A percentile compares a stretch with the other conserved stretches of the same genome.
These are phyloP conservation scores for Alternaria novae-zelandiae DNA, from an alignment of 2,329 filamentous ascomycete genomes.

Conservation along the genomic window DNA sequence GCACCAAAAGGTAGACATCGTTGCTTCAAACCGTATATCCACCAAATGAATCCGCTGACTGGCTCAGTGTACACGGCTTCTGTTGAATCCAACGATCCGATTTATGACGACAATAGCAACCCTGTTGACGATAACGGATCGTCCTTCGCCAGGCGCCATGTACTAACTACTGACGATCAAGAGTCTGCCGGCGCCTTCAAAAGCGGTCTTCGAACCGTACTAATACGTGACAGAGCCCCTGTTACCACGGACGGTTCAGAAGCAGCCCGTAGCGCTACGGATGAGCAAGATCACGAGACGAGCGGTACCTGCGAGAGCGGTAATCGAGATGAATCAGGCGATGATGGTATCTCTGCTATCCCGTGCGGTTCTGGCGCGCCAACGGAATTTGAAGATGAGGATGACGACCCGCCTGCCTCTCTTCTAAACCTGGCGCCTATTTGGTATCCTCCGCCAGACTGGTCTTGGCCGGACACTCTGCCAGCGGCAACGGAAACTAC, in stretches of 20 bases:
- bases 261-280: neutral
- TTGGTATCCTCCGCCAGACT: neutral
- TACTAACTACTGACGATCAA: neutral
- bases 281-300: neutral
- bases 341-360: neutral
- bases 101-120: neutral
- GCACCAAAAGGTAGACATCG: neutral
- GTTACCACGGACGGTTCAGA: neutral
- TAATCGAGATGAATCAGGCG: neutral
- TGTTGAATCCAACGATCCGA: neutral
- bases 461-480: neutral
- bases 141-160: neutral
- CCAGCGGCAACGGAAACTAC: neutral
- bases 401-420: slow-evolving; percentile 6
- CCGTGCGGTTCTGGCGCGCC: neutral
- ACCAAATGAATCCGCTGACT: neutral
- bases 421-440: neutral
- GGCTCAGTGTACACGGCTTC: neutral
- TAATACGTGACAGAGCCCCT: neutral
- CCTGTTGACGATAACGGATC: neutral
- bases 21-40: neutral
- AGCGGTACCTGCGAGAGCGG: neutral
- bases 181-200: neutral
- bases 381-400: neutral
- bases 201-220: neutral